Evolutionary conservation across 768 basidiomycete genomes (phyloP).

Genomic region (Heimioporus sp.): DNA sequence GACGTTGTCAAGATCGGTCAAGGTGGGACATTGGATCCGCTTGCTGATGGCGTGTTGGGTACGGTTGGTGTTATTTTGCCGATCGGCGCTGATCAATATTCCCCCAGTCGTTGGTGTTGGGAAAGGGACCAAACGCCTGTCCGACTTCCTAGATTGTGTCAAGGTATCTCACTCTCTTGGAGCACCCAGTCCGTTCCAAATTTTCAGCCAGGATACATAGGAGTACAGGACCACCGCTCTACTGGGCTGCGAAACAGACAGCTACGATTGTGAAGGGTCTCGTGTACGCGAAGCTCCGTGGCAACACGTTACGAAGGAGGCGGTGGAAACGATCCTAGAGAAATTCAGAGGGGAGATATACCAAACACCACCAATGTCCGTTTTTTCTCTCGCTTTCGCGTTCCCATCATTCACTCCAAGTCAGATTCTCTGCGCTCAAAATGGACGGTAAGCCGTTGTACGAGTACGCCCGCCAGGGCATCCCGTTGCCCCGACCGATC

Average conservation of each 20-base stretch:
- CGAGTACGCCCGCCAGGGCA: slow-evolving; percentile 91
- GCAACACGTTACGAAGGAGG: slow-evolving; percentile 79
- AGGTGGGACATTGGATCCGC: slow-evolving; percentile 93
- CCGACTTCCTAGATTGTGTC: slow-evolving; percentile 80
- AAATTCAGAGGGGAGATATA: slow-evolving; percentile 83
- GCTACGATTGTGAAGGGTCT: slow-evolving; percentile 89
- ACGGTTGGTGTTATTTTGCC: slow-evolving; percentile 17
- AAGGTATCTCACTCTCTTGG: slow-evolving; percentile 55
- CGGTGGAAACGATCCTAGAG: slow-evolving; percentile 65
- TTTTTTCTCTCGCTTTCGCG: background rate
- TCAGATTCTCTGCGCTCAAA: slow-evolving; percentile 94
- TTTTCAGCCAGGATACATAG: slow-evolving; percentile 39
- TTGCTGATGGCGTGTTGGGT: slow-evolving; percentile 96
- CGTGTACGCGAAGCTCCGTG: slow-evolving; percentile 75
- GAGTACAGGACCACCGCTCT: slow-evolving; percentile 91
- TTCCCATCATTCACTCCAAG: slow-evolving; percentile 5
- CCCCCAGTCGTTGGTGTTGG: slow-evolving; percentile 81
- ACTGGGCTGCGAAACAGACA: slow-evolving; percentile 92
- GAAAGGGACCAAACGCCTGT: slow-evolving; percentile 84
- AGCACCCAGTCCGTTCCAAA: slow-evolving; percentile 4
- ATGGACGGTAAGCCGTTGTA: slow-evolving; percentile 97
- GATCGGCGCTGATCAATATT: slow-evolving; percentile 2
- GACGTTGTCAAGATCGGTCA: slow-evolving; percentile 80
- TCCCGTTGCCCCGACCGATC: slow-evolving; percentile 92
- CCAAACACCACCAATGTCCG: slow-evolving; percentile 91